phyloP scores from a whole-genome alignment of 179 eudicot species.

The Carnegiea gigantea region DNA sequence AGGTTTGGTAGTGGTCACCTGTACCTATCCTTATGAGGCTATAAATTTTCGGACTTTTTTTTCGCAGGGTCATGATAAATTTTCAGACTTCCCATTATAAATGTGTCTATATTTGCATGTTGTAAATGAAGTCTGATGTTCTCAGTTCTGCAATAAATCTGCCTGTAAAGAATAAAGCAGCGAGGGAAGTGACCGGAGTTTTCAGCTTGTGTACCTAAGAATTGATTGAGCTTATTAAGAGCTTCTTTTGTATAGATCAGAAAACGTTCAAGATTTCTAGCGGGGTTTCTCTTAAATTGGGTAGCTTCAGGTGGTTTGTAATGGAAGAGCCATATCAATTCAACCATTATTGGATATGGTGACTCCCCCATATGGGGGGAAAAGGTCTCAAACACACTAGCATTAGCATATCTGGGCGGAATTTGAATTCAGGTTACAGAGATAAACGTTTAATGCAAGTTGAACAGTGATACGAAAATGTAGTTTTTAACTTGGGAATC shows the following conservation, averaged over 20 bases:
- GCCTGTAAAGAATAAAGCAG: slow-evolving; percentile 19
- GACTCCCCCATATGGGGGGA: no score
- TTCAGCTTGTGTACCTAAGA: neutral
- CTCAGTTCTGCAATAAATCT: slow-evolving; percentile 7
- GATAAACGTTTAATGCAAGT: neutral
- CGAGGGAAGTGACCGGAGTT: neutral
- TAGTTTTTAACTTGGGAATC: no score
- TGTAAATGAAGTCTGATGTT: slow-evolving; percentile 9
- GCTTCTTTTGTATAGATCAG: neutral
- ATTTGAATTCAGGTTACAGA: neutral
- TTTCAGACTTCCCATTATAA: neutral
- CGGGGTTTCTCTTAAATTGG: no score
- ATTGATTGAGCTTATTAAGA: neutral
- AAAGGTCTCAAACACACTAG: no score
- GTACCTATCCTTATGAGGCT: slow-evolving; percentile 11
- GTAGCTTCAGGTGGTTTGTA: neutral
- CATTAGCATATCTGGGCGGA: no score
- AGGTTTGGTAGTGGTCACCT: slow-evolving; percentile 5
- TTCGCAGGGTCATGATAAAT: neutral
- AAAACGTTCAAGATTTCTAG: neutral
- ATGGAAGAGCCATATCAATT: neutral
- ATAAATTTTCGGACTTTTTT: neutral
- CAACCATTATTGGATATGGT: neutral
- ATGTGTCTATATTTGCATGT: neutral
- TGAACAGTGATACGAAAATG: neutral